A percentile compares a stretch with the other conserved stretches of the same genome.
phyloP scores from a whole-genome alignment of 306 rosid genomes.

The Elaeagnus macrophylla region DNA sequence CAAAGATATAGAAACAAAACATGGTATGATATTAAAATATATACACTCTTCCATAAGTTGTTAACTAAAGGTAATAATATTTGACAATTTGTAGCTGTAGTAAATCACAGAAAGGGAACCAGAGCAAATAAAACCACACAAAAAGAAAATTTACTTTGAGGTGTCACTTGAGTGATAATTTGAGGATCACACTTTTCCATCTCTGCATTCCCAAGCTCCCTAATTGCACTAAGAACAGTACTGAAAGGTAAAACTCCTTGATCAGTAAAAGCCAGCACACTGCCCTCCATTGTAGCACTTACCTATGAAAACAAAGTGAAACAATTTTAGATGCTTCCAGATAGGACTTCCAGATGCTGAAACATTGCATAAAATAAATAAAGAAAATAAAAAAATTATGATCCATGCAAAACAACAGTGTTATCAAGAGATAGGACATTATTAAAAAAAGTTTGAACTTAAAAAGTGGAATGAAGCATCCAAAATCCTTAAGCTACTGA shows the following conservation, averaged over 20 bases:
- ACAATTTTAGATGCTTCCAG: background rate
- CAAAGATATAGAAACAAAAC: background rate
- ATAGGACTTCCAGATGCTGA: no score
- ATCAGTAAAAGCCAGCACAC: conserved; percentile 59
- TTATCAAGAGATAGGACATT: no score
- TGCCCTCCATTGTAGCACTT: conserved; percentile 20
- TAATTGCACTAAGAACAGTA: conserved; percentile 33
- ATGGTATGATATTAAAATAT: background rate
- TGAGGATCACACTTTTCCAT: conserved; percentile 37
- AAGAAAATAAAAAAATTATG: no score
- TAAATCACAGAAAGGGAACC: background rate
- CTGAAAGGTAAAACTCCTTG: conserved; percentile 40
- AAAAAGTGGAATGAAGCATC: no score
- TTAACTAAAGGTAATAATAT: background rate
- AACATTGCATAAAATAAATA: no score
- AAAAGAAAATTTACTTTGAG: conserved; percentile 29
- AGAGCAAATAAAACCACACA: no score
- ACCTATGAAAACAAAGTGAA: conserved; percentile 28
- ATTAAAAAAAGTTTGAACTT: no score
- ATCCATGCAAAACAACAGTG: no score
- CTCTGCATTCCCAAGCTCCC: conserved; percentile 33
- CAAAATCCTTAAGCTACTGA: no score
- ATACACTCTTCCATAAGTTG: background rate
- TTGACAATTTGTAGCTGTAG: no score
- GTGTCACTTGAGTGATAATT: conserved; percentile 47